Evolutionary conservation across 2,329 filamentous ascomycete genomes (phyloP).

Genomic region (Lachnellula occidentalis): DNA sequence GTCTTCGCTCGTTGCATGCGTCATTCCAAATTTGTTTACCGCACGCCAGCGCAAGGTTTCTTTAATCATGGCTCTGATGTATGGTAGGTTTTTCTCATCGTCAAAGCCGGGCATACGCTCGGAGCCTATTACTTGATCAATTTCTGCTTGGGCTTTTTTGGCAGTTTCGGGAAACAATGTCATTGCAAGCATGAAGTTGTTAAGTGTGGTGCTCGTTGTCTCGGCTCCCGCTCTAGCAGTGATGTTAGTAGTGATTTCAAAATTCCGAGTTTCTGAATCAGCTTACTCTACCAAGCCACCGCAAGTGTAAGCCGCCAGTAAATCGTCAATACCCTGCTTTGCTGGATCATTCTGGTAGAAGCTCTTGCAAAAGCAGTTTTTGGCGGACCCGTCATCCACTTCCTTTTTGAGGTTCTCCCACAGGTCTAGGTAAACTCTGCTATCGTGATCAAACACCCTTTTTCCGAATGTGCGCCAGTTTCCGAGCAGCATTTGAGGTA

Average conservation of each 20-base stretch:
- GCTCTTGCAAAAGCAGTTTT: constrained; percentile 39
- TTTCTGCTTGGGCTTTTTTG: constrained; percentile 35
- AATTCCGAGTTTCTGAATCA: too few species aligned
- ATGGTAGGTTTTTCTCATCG: constrained; percentile 36
- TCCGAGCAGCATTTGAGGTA: constrained; percentile 21
- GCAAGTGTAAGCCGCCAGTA: constrained; percentile 40
- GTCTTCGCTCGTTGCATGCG: constrained; percentile 30
- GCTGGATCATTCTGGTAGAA: constrained; percentile 36
- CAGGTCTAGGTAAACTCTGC: constrained; percentile 28
- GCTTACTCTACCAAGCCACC: constrained; percentile 38
- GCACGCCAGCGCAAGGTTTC: constrained; percentile 40
- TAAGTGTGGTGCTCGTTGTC: constrained; percentile 29
- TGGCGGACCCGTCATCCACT: constrained; percentile 30
- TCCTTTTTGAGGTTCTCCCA: constrained; percentile 36
- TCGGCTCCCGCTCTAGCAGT: constrained; percentile 20
- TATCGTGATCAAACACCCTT: constrained; percentile 12
- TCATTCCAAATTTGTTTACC: constrained; percentile 25
- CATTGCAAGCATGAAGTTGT: constrained; percentile 34
- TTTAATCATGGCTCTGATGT: constrained; percentile 37
- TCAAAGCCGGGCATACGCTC: constrained; percentile 32
- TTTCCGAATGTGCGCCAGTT: constrained; percentile 16
- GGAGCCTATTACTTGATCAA: constrained; percentile 35
- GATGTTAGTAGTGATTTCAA: too few species aligned
- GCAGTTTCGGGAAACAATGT: constrained; percentile 33
- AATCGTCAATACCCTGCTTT: constrained; percentile 36